Evolutionary conservation across 768 basidiomycete genomes (phyloP).

Genomic region (Agaricus subrufescens): DNA sequence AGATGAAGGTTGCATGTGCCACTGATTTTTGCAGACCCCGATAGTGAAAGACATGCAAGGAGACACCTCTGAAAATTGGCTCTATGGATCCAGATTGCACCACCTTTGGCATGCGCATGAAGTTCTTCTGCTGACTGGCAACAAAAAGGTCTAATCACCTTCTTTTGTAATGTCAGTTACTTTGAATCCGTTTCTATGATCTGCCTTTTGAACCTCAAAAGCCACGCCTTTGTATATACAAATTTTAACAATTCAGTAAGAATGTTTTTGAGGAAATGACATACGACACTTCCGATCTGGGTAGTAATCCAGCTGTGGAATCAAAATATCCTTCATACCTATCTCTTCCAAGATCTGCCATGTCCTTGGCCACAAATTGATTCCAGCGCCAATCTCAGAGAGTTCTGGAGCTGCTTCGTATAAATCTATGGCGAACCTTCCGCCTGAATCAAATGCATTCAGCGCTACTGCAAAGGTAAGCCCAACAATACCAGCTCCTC

Average conservation of each 20-base stretch:
- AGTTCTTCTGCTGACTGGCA: too few species aligned
- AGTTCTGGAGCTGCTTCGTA: conserved; percentile 38
- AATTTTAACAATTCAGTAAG: not conserved
- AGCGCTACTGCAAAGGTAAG: conserved; percentile 31
- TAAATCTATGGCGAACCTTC: conserved; percentile 26
- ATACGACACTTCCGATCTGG: conserved; percentile 11
- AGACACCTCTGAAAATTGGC: conserved; percentile 55
- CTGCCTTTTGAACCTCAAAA: conserved; percentile 25
- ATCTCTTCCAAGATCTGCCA: conserved; percentile 13
- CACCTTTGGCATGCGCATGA: conserved; percentile 3
- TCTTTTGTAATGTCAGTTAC: conserved; percentile 7
- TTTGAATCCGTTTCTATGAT: conserved; percentile 16
- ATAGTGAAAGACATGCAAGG: conserved; percentile 35
- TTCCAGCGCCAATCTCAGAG: conserved; percentile 39
- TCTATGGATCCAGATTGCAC: conserved; percentile 36
- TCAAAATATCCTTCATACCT: conserved; percentile 8
- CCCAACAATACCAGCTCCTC: conserved; percentile 39
- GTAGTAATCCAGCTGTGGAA: conserved; percentile 7
- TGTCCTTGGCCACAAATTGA: conserved; percentile 28
- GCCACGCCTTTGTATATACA: conserved; percentile 15
- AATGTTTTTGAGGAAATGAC: not conserved
- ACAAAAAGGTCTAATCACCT: too few species aligned
- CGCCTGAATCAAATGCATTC: conserved; percentile 16
- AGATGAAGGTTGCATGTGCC: conserved; percentile 33
- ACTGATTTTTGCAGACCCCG: not conserved